Percentiles rank a stretch among this genome's conserved stretches.
These are phyloP conservation scores for Fusarium azukiicola DNA, from an alignment of 2,329 filamentous ascomycete species.

Conservation along the genomic window DNA sequence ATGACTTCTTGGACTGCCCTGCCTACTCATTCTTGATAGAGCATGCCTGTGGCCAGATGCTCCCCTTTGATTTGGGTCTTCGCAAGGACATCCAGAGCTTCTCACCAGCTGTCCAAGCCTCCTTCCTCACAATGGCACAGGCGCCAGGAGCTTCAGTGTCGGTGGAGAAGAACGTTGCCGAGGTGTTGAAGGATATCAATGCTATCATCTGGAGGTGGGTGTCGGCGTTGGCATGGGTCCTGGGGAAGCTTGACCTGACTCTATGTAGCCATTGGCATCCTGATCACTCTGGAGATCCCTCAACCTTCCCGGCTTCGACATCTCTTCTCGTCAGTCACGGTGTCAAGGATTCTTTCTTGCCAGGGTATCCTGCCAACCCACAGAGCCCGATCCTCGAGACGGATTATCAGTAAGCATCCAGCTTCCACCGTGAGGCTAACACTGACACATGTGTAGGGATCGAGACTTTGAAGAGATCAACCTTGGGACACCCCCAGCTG, in stretches of 20 bases:
- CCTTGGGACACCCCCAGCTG: not conserved
- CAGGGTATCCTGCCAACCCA: constrained; percentile 31
- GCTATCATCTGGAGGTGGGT: constrained; percentile 45
- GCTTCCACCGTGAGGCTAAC: not conserved
- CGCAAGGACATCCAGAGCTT: constrained; percentile 29
- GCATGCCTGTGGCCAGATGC: constrained; percentile 14
- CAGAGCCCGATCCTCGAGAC: constrained; percentile 30
- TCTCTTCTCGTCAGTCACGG: constrained; percentile 41
- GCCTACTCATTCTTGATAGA: constrained; percentile 38
- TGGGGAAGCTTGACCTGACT: not conserved
- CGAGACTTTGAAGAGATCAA: constrained; percentile 34
- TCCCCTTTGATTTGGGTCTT: constrained; percentile 39
- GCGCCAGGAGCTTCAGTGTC: not conserved
- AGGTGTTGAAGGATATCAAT: constrained; percentile 27
- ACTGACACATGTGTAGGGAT: not conserved
- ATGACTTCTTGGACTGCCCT: constrained; percentile 4
- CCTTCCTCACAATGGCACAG: not conserved
- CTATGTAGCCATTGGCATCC: constrained; percentile 36
- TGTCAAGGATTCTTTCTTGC: constrained; percentile 35
- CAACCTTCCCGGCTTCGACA: constrained; percentile 37
- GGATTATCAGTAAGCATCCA: constrained; percentile 21
- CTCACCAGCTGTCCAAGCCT: constrained; percentile 11
- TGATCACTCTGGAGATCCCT: constrained; percentile 41
- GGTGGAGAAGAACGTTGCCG: constrained; percentile 33
- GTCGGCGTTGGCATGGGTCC: no score